phyloP scores from a whole-genome alignment of 495 filamentous ascomycete species.

The Talaromyces borbonicus region DNA sequence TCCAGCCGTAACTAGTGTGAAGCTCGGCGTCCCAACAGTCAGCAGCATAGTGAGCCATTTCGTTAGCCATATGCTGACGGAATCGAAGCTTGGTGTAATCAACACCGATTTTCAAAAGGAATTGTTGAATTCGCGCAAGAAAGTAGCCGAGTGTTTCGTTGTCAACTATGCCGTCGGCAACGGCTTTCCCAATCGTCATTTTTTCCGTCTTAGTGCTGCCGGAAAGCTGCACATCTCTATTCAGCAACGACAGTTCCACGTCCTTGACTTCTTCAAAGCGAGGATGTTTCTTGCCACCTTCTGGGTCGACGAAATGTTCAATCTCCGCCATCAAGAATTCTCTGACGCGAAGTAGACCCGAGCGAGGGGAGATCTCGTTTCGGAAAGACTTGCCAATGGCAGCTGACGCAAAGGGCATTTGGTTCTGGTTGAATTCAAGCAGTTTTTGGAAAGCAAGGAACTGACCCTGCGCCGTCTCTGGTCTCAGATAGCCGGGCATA shows the following conservation, averaged over 20 bases:
- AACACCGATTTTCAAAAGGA: conserved; percentile 60
- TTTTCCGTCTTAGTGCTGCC: conserved; percentile 51
- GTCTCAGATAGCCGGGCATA: conserved; percentile 52
- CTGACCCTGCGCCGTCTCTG: conserved; percentile 61
- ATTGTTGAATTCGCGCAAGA: conserved; percentile 65
- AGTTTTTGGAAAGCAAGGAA: conserved; percentile 61
- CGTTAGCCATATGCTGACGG: conserved; percentile 74
- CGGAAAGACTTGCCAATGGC: conserved; percentile 69
- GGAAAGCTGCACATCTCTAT: conserved; percentile 60
- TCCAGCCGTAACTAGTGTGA: conserved; percentile 70
- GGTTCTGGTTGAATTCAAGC: conserved; percentile 60
- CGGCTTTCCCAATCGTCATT: conserved; percentile 61
- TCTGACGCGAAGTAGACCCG: conserved; percentile 57
- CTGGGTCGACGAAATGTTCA: conserved; percentile 63
- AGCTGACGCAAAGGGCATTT: conserved; percentile 65
- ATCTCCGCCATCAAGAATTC: conserved; percentile 72
- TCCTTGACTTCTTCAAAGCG: conserved; percentile 55
- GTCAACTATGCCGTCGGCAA: conserved; percentile 57
- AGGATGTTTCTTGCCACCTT: conserved; percentile 59
- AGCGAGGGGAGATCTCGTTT: conserved; percentile 62
- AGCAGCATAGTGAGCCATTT: conserved; percentile 76
- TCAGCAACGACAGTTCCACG: conserved; percentile 53
- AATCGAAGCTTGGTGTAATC: conserved; percentile 68
- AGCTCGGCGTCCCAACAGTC: conserved; percentile 85
- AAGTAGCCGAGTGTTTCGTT: conserved; percentile 88